Evolutionary conservation across 805 yeast species (phyloP).

Genomic region (Pichia insulana): DNA sequence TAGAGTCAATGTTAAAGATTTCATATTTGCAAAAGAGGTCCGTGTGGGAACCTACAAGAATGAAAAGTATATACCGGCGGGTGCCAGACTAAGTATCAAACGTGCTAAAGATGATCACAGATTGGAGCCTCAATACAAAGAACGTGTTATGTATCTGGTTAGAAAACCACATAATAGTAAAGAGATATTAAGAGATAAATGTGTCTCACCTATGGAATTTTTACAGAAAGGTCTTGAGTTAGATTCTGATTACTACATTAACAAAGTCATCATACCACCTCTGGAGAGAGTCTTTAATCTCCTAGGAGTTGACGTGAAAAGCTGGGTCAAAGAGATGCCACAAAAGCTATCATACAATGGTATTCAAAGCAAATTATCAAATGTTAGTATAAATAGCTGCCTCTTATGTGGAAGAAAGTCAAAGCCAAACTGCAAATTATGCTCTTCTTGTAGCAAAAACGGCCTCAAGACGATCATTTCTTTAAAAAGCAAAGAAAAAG

Average conservation of each 20-base stretch:
- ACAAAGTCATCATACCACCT: conserved; percentile 81
- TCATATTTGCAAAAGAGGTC: conserved; percentile 88
- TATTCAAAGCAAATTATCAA: conserved; percentile 12
- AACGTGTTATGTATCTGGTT: conserved; percentile 83
- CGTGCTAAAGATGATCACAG: conserved; percentile 57
- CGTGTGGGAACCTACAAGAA: conserved; percentile 74
- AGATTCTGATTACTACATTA: conserved; percentile 81
- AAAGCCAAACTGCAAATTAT: conserved; percentile 18
- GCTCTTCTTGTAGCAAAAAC: conserved; percentile 28
- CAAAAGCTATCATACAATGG: conserved; percentile 17
- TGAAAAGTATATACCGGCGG: conserved; percentile 74
- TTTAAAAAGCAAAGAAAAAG: conserved; percentile 22
- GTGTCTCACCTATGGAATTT: conserved; percentile 70
- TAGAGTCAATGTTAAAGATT: conserved; percentile 64
- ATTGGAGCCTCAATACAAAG: conserved; percentile 78
- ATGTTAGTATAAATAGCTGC: conserved; percentile 24
- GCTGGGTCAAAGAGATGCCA: conserved; percentile 74
- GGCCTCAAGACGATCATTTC: conserved; percentile 30
- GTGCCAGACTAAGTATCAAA: conserved; percentile 72
- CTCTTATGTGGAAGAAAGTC: conserved; percentile 20
- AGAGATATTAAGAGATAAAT: conserved; percentile 62
- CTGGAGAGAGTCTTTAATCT: conserved; percentile 74
- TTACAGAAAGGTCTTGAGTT: conserved; percentile 38
- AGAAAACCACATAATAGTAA: conserved; percentile 42
- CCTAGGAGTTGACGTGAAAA: conserved; percentile 68